Base-by-base conservation (phyloP, 805 yeast species). In the Lipomyces chichibuensis region DNA sequence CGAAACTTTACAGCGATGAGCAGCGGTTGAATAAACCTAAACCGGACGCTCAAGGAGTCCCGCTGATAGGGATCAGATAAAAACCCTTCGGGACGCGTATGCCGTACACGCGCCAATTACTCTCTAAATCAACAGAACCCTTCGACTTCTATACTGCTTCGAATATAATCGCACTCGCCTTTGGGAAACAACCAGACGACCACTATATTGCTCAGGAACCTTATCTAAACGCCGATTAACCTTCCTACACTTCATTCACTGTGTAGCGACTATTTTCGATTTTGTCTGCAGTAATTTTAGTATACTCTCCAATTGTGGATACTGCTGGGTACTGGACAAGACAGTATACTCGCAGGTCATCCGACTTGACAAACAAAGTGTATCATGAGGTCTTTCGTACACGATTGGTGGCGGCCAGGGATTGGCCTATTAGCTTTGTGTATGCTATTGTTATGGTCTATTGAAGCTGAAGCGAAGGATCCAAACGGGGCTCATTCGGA, bases 401-500 rank as follows among this genome's bases (percentile, higher is more conserved):
- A n/a, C 20, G 49, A n/a, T 13, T 23, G 49, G 23, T n/a, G 20
- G 49, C 49, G 49, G 25, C 6, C 9, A 43, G 49, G 49, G 9
- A 7, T 43, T 43, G 49, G 6, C 13, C 23, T 43, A n/a, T 43
- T 43, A 7, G 49, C 49, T 43, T 5, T 43, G 59, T 52, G 7
- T 25, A 11, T 23, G n/a, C 33, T 33, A 7, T n/a, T 60, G 11
- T 27, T 54, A 32, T 55, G 57, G 14, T 39, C 63, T 14, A 7
- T 13, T n/a, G 59, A 4, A 27, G 35, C 54, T 7, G 67, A 66
- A 9, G 67, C 63, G 14, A 60, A 63, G 37, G 62, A 64, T 43
- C 65, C 65, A 14, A 43, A 37, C 2, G 71, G 71, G 5, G 67
- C 60, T 20, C 57, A 68, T 29, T 68, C 71, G 2, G 49, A 61